Evolutionary conservation across 495 filamentous ascomycete species (phyloP).

Genomic region (Hypomontagnella monticulosa): DNA sequence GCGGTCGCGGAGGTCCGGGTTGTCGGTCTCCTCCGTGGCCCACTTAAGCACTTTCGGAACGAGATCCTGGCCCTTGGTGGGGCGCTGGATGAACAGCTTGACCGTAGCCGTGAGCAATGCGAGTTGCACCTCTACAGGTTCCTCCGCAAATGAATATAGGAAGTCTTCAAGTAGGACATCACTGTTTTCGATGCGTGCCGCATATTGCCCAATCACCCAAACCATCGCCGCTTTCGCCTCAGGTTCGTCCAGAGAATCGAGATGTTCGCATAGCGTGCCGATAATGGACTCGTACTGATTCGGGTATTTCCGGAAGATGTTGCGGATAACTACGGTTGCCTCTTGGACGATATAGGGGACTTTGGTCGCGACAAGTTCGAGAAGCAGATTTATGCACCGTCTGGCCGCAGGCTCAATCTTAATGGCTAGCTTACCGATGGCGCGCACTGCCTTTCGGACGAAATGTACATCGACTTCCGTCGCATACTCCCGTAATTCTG

Average conservation of each 20-base stretch:
- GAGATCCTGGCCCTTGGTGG: conserved; percentile 91
- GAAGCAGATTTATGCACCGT: conserved; percentile 88
- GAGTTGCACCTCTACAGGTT: conserved; percentile 93
- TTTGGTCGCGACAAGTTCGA: conserved; percentile 96
- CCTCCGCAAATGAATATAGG: conserved; percentile 89
- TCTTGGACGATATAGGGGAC: conserved; percentile 99
- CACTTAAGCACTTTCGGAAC: conserved; percentile 97
- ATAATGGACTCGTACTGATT: conserved; percentile 99
- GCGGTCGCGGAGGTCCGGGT: conserved; percentile 93
- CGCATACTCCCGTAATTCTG: conserved; percentile 95
- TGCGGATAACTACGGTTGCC: conserved; percentile 98
- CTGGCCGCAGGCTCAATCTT: conserved; percentile 96
- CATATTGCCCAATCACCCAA: conserved; percentile 99
- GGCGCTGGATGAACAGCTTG: conserved; percentile 97
- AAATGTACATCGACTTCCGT: conserved; percentile 99
- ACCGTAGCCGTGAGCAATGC: conserved; percentile 95
- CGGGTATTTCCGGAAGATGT: conserved; percentile 99
- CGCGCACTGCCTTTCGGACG: conserved; percentile 95
- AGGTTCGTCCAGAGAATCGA: conserved; percentile 97
- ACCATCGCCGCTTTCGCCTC: conserved; percentile 99
- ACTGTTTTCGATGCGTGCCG: conserved; percentile 94
- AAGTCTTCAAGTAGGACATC: conserved; percentile 96
- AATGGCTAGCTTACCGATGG: conserved; percentile 97
- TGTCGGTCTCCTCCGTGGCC: conserved; percentile 99
- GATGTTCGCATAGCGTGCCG: conserved; percentile 90